Evolutionary conservation across 495 filamentous ascomycete genomes (phyloP).

Genomic region (Tricharina praecox): DNA sequence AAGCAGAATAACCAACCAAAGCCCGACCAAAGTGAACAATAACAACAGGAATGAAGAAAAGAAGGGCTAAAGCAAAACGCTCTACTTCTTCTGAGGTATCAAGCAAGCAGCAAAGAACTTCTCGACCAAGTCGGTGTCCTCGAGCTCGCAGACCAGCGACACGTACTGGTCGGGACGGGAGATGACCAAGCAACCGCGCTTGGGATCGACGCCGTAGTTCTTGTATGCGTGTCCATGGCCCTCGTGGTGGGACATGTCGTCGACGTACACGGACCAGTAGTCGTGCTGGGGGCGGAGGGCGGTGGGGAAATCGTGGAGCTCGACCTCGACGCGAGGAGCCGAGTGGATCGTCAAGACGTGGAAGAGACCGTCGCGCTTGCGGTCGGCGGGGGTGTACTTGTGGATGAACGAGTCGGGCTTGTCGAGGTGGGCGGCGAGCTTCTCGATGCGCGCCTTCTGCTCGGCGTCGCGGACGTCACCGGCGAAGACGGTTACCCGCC

Average conservation of each 20-base stretch:
- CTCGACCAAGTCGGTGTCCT: conserved; percentile 28
- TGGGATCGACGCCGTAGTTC: conserved; percentile 38
- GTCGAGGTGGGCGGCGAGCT: conserved; percentile 30
- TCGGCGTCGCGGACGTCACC: conserved; percentile 32
- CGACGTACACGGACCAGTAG: conserved; percentile 41
- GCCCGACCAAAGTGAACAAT: too few relatives aligned
- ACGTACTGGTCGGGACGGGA: conserved; percentile 52
- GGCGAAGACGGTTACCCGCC: conserved; percentile 45
- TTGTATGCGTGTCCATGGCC: conserved; percentile 51
- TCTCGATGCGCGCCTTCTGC: conserved; percentile 32
- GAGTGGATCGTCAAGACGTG: conserved; percentile 39
- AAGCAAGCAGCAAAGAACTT: conserved; percentile 31
- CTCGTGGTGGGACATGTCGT: conserved; percentile 49
- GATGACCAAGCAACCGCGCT: conserved; percentile 40
- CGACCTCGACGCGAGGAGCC: conserved; percentile 28
- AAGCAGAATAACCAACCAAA: too few relatives aligned
- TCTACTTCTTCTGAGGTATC: background rate
- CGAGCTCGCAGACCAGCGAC: conserved; percentile 27
- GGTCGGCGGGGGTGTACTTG: conserved; percentile 5
- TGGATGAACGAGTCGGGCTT: conserved; percentile 46
- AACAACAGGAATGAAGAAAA: too few relatives aligned
- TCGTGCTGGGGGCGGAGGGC: conserved; percentile 30
- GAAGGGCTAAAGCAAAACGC: background rate
- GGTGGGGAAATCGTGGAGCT: conserved; percentile 34
- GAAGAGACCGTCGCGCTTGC: background rate